Evolutionary conservation across 768 basidiomycete genomes (phyloP).

Genomic region (Bullera alba): DNA sequence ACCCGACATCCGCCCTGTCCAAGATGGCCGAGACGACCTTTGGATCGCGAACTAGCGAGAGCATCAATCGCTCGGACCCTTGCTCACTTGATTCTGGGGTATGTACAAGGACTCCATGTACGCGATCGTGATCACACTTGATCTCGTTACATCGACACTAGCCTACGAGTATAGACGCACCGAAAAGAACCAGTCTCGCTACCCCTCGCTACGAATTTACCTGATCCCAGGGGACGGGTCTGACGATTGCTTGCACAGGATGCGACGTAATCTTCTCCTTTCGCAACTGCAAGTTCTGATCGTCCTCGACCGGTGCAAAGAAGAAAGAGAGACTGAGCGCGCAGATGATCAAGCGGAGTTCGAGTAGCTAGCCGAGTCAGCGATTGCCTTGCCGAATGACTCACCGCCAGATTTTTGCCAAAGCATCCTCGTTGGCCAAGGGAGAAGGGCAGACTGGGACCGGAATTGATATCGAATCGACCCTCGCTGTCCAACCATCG

Average conservation of each 20-base stretch:
- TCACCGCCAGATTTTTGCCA: constrained; percentile 37
- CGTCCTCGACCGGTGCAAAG: constrained; percentile 25
- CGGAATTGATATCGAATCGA: constrained; percentile 24
- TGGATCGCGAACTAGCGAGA: too few relatives aligned
- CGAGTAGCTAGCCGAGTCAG: constrained; percentile 22
- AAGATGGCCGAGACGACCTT: too few relatives aligned
- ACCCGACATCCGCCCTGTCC: too few relatives aligned
- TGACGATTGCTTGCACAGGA: constrained; percentile 23
- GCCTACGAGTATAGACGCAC: too few relatives aligned
- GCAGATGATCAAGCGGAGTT: constrained; percentile 32
- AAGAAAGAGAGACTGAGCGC: constrained; percentile 37
- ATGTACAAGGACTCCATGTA: too few relatives aligned
- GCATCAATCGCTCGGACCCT: too few relatives aligned
- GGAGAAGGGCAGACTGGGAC: constrained; percentile 36
- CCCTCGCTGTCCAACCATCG: constrained; percentile 30
- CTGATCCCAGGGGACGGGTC: constrained; percentile 21
- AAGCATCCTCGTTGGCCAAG: constrained; percentile 38
- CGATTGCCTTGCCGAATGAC: background rate
- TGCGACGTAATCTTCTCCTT: constrained; percentile 28
- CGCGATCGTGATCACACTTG: too few relatives aligned
- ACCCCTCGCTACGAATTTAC: background rate
- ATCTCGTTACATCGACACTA: too few relatives aligned
- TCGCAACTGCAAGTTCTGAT: constrained; percentile 17
- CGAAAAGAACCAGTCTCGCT: too few relatives aligned
- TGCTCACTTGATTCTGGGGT: too few relatives aligned